Evolutionary conservation across 2,329 filamentous ascomycete genomes (phyloP).

Genomic region (Verticillium alfalfae): DNA sequence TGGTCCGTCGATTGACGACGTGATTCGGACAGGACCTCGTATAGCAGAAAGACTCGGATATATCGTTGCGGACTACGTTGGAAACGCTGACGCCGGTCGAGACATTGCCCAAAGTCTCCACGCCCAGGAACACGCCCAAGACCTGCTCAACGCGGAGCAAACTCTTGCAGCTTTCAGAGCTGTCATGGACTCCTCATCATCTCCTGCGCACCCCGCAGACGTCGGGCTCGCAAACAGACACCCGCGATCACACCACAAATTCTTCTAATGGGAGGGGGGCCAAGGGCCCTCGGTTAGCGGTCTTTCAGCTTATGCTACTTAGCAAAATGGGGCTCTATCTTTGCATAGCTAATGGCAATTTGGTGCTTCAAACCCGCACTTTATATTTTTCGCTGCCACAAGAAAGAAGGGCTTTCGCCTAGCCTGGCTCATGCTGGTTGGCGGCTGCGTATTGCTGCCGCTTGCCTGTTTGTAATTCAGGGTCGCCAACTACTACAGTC

Average conservation of each 20-base stretch:
- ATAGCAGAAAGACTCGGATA: constrained; percentile 64
- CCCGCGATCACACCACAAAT: constrained; percentile 27
- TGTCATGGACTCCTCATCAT: not conserved
- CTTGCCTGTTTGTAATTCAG: constrained; percentile 67
- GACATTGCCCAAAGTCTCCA: constrained; percentile 26
- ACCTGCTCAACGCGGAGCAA: not conserved
- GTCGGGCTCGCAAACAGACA: not conserved
- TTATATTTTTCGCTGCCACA: constrained; percentile 84
- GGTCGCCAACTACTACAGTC: constrained; percentile 69
- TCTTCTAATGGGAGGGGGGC: no score
- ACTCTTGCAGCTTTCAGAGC: not conserved
- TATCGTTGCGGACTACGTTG: constrained; percentile 47
- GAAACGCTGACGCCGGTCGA: constrained; percentile 54
- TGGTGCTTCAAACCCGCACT: constrained; percentile 88
- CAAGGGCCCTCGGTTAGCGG: constrained; percentile 70
- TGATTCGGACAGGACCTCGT: constrained; percentile 64
- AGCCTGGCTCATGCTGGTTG: constrained; percentile 65
- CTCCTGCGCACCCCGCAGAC: not conserved
- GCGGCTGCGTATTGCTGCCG: constrained; percentile 62
- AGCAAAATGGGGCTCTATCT: constrained; percentile 87
- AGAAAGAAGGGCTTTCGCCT: constrained; percentile 72
- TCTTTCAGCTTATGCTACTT: constrained; percentile 85
- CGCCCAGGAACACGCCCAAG: not conserved
- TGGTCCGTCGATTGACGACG: constrained; percentile 60
- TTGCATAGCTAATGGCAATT: constrained; percentile 80